Evolutionary conservation across 306 rosid species (phyloP).

Genomic region (Cucurbita moschata): DNA sequence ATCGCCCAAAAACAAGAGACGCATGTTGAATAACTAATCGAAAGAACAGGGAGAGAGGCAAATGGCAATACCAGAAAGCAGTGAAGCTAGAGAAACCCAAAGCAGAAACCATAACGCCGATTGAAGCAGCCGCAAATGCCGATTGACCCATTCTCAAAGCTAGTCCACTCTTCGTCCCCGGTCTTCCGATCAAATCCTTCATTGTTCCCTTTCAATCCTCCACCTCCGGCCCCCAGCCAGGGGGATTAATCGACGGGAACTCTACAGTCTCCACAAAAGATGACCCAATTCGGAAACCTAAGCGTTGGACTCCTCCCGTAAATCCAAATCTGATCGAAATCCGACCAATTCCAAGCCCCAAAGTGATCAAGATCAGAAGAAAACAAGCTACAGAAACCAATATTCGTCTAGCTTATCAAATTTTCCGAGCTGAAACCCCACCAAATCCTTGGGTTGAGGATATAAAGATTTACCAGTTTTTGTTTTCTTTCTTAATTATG

Average conservation of each 20-base stretch:
- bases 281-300: conserved; percentile 24
- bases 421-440: neutral
- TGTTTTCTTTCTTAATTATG: neutral
- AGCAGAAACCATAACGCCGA: conserved; percentile 65
- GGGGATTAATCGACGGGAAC: conserved; percentile 11
- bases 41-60: neutral
- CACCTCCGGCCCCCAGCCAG: neutral
- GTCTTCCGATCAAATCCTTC: conserved; percentile 59
- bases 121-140: conserved; percentile 58
- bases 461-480: neutral
- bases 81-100: conserved; percentile 54
- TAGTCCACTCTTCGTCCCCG: conserved; percentile 66
- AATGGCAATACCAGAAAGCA: conserved; percentile 57
- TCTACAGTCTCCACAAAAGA: neutral
- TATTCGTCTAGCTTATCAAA: neutral
- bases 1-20: neutral
- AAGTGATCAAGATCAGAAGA: neutral
- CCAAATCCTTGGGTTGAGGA: conserved; percentile 2
- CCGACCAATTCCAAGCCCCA: neutral
- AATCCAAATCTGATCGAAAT: neutral
- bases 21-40: neutral
- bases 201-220: conserved; percentile 18
- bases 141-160: conserved; percentile 64
- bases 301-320: conserved; percentile 19
- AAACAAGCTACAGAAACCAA: neutral